These are phyloP conservation scores for Ceratocystis colombiana DNA, from an alignment of 2,329 filamentous ascomycete genomes.

Conservation along the genomic window DNA sequence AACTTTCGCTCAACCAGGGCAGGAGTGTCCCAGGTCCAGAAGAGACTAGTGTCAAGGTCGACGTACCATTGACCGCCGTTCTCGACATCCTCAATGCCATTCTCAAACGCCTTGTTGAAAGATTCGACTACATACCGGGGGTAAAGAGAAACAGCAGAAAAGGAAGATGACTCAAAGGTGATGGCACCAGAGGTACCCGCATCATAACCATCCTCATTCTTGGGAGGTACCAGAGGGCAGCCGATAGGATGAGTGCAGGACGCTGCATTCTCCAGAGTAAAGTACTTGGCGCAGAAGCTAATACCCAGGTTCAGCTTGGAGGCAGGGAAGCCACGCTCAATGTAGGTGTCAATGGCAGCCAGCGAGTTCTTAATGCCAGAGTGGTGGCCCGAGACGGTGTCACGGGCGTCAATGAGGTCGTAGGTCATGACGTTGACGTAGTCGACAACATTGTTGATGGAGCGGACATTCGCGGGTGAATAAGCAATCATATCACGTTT, in stretches of 20 bases:
- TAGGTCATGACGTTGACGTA: slow-evolving; percentile 62
- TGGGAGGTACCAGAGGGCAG: slow-evolving; percentile 46
- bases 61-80: slow-evolving; percentile 59
- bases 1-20: slow-evolving; percentile 54
- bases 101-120: too few relatives aligned
- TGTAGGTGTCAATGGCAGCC: slow-evolving; percentile 48
- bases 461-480: slow-evolving; percentile 46
- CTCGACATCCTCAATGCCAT: slow-evolving; percentile 40
- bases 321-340: slow-evolving; percentile 29
- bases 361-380: slow-evolving; percentile 48
- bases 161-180: neutral
- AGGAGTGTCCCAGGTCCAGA: slow-evolving; percentile 66
- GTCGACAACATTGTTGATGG: slow-evolving; percentile 51
- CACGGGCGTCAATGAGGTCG: slow-evolving; percentile 54
- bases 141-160: neutral
- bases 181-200: neutral
- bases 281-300: slow-evolving; percentile 58
- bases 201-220: slow-evolving; percentile 29
- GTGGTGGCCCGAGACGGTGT: slow-evolving; percentile 51
- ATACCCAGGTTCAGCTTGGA: slow-evolving; percentile 52
- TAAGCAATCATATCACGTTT: slow-evolving; percentile 32
- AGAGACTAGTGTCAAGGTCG: slow-evolving; percentile 48
- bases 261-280: slow-evolving; percentile 38
- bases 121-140: neutral
- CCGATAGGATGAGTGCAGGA: slow-evolving; percentile 39